A percentile compares a stretch with the other conserved stretches of the same genome.
These are phyloP conservation scores for Aspergillus terreus DNA, from an alignment of 2,329 filamentous ascomycete genomes.

Conservation along the genomic window DNA sequence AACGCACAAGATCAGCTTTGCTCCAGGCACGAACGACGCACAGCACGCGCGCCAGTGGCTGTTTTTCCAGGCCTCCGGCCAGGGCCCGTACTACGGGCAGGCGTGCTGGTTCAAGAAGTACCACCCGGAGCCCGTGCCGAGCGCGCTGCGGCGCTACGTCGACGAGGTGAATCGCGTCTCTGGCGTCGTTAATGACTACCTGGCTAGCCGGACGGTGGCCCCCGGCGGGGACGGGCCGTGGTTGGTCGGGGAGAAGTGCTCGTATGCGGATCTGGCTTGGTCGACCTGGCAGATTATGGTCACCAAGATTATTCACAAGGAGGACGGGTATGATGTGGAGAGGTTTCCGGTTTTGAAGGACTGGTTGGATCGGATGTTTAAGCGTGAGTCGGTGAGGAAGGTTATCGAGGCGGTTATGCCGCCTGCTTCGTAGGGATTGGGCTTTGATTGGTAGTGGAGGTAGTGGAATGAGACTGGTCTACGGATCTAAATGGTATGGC, in stretches of 20 bases:
- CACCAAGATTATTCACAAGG: conserved; percentile 1
- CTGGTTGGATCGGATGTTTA: conserved; percentile 15
- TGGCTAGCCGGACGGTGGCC: conserved; percentile 22
- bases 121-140: conserved; percentile 39
- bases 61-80: conserved; percentile 41
- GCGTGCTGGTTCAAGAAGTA: conserved; percentile 38
- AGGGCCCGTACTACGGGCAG: conserved; percentile 48
- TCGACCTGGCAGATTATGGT: conserved; percentile 28
- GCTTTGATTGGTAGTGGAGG: no score
- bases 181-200: conserved; percentile 40
- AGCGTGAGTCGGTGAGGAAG: conserved; percentile 5
- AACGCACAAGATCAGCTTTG: conserved; percentile 28
- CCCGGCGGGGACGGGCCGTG: conserved; percentile 16
- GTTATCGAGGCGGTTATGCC: not conserved
- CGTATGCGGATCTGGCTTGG: conserved; percentile 41
- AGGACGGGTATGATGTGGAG: conserved; percentile 6
- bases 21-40: conserved; percentile 25
- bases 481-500: no score
- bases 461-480: not conserved
- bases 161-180: conserved; percentile 42
- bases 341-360: conserved; percentile 10
- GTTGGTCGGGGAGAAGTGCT: conserved; percentile 41
- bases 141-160: conserved; percentile 41
- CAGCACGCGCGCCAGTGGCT: conserved; percentile 37
- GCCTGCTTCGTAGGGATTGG: not conserved